Conservation (phyloP, 2,329 filamentous ascomycete species). For the Pleurostoma richardsiae region DNA sequence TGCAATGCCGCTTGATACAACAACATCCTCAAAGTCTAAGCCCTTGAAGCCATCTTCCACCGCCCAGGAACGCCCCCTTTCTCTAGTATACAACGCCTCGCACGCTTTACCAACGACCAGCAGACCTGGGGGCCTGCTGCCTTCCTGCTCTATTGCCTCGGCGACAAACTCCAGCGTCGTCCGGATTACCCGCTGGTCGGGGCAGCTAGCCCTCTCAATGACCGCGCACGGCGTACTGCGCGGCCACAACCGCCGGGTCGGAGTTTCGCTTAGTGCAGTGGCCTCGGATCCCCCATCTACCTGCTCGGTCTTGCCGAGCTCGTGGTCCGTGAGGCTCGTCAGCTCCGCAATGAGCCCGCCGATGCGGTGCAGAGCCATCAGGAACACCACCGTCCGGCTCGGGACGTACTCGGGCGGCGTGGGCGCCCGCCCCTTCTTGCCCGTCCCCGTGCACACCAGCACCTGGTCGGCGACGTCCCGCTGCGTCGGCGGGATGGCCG, state of each 20-base stretch:
- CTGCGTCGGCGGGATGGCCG: slow-evolving; percentile 82
- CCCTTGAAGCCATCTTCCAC: slow-evolving; percentile 85
- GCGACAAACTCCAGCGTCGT: slow-evolving; percentile 78
- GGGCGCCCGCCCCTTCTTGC: slow-evolving; percentile 79
- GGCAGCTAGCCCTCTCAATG: slow-evolving; percentile 87
- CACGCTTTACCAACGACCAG: slow-evolving; percentile 83
- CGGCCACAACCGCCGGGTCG: slow-evolving; percentile 58
- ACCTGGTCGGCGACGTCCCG: slow-evolving; percentile 88
- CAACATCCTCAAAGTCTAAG: slow-evolving; percentile 46
- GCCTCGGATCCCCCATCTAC: slow-evolving; percentile 14
- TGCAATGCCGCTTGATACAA: not conserved
- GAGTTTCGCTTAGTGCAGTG: slow-evolving; percentile 16
- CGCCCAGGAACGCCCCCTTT: slow-evolving; percentile 63
- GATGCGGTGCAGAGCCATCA: slow-evolving; percentile 92
- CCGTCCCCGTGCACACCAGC: slow-evolving; percentile 93
- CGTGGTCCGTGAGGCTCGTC: slow-evolving; percentile 36
- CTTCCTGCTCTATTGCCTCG: slow-evolving; percentile 80
- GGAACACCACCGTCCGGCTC: slow-evolving; percentile 80
- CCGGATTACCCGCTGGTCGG: slow-evolving; percentile 87
- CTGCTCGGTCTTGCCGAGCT: slow-evolving; percentile 12
- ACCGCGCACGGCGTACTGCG: slow-evolving; percentile 81
- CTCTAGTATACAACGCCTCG: slow-evolving; percentile 62
- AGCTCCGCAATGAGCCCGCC: slow-evolving; percentile 68
- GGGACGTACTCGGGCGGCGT: slow-evolving; percentile 73
- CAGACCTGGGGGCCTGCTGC: slow-evolving; percentile 82